Conservation (phyloP, 148 eudicot species). For the Cornus florida region DNA sequence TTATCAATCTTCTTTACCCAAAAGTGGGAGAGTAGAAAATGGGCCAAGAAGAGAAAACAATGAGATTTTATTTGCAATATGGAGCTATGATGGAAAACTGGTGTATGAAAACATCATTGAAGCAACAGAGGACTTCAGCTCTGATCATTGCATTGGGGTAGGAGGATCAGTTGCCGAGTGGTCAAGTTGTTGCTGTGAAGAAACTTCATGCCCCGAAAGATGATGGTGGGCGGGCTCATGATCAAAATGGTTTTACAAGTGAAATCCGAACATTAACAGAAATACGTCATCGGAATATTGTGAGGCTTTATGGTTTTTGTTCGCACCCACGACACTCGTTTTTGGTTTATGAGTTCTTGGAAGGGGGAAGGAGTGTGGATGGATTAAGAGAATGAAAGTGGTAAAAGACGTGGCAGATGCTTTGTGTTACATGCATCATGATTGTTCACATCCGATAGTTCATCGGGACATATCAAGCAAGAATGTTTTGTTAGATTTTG, state of each 20-base stretch:
- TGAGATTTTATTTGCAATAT: not conserved
- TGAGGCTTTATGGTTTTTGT: conserved; percentile 11
- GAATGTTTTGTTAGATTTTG: not conserved
- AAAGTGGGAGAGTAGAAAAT: not conserved
- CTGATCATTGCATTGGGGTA: not conserved
- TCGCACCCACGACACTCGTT: no score
- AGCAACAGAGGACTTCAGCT: conserved; percentile 7
- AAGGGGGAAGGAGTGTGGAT: conserved; percentile 13
- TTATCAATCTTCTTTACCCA: not conserved
- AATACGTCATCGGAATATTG: conserved; percentile 17
- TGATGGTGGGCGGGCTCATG: not conserved
- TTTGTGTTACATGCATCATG: conserved; percentile 26
- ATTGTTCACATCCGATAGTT: conserved; percentile 11
- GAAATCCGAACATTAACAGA: not conserved
- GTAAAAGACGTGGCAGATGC: conserved; percentile 6
- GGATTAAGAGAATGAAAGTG: conserved; percentile 6
- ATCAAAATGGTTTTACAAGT: conserved; percentile 1
- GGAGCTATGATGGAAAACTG: conserved; percentile 17
- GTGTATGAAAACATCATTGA: conserved; percentile 5
- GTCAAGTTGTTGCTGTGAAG: conserved; percentile 3
- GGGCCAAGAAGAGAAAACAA: not conserved
- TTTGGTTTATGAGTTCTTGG: not conserved
- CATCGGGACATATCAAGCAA: conserved; percentile 17
- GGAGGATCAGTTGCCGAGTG: conserved; percentile 20
- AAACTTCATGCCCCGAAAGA: conserved; percentile 11